Base-by-base conservation (phyloP, 306 rosid genomes). In the Trifolium repens region DNA sequence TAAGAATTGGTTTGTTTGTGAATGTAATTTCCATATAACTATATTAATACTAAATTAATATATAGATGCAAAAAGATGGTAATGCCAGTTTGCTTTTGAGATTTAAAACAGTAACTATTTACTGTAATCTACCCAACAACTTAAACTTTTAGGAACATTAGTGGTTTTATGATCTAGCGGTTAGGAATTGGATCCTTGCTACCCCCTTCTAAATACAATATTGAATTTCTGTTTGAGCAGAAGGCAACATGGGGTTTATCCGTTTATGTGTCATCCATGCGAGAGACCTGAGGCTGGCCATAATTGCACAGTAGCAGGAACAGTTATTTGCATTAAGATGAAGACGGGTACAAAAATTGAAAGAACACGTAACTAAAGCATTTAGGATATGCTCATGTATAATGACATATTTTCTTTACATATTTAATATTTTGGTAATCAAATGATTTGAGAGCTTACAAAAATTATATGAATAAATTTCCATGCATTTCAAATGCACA, bases 301-400 rank as follows among this genome's bases (percentile, higher is more conserved):
- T 50, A 70, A 69, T 57, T 57, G 71, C 35, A 47, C 57, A 71
- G 55, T 30, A 59, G 69, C 27, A 39, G 73, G 50, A 53, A 75
- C 39, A 49, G 54, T 69, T 65, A 66, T 71, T 71, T 63, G 71
- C 67, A 39, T n/a, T 14, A 24, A 50, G 67, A 39, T 15, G 61
- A 74, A 73, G 42, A 69, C 39, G 66, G 62, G 67, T 39, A 68
- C 14, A 30, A 5, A 62, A 59, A 63, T 69, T 69, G 47, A 34
- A n/a, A 67, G 35, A 37, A 32, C 58, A 44, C 61, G 26, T 49
- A 67, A 69, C 17, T 14, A 49, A 77, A 46, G 47, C 80, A 53
- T 69, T 78, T 53, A 50, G 57, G 64, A 60, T 60, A 44, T 78
- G 34, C 70, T 74, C 49, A 64, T 76, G 75, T 65, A 55, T 58